A percentile compares a stretch with the other conserved stretches of the same genome.
These are phyloP conservation scores for Acidomyces sp. DNA, from an alignment of 495 filamentous ascomycete genomes.

Conservation along the genomic window DNA sequence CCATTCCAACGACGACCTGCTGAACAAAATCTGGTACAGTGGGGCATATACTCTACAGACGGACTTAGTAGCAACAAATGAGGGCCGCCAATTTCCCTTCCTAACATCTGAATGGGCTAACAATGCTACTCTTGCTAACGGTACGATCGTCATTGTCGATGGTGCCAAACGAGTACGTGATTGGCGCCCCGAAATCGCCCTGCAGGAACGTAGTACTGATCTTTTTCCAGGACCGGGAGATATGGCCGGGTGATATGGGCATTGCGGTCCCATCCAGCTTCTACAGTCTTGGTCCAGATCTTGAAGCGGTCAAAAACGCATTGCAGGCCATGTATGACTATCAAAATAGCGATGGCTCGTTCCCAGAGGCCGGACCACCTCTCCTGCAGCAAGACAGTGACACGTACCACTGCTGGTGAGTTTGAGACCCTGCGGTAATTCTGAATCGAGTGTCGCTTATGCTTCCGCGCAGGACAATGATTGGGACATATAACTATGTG, in stretches of 20 bases:
- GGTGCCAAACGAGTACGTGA: slow-evolving; percentile 22
- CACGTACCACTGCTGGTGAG: slow-evolving; percentile 22
- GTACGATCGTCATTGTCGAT: slow-evolving; percentile 26
- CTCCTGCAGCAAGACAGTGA: slow-evolving; percentile 34
- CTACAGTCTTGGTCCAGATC: slow-evolving; percentile 42
- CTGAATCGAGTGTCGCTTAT: no score
- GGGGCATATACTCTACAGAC: slow-evolving; percentile 32
- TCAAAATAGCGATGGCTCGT: slow-evolving; percentile 30
- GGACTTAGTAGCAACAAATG: slow-evolving; percentile 42
- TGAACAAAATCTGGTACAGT: slow-evolving; percentile 32
- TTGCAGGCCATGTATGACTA: slow-evolving; percentile 47
- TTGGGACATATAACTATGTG: slow-evolving; percentile 20
- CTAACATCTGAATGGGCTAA: slow-evolving; percentile 37
- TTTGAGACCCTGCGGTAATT: no score
- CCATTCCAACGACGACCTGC: slow-evolving; percentile 42
- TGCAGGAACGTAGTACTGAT: no score
- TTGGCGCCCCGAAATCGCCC: no score
- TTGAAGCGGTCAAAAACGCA: slow-evolving; percentile 49
- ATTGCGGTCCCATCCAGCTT: slow-evolving; percentile 17
- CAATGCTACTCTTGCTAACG: slow-evolving; percentile 38
- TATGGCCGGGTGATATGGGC: slow-evolving; percentile 21
- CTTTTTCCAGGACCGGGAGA: slow-evolving; percentile 20
- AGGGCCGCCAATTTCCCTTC: slow-evolving; percentile 40
- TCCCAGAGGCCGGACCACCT: slow-evolving; percentile 45
- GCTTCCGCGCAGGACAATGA: slow-evolving; percentile 18